Base-by-base conservation (phyloP, 2,329 filamentous ascomycete genomes). In the Pseudogymnoascus sp. region DNA sequence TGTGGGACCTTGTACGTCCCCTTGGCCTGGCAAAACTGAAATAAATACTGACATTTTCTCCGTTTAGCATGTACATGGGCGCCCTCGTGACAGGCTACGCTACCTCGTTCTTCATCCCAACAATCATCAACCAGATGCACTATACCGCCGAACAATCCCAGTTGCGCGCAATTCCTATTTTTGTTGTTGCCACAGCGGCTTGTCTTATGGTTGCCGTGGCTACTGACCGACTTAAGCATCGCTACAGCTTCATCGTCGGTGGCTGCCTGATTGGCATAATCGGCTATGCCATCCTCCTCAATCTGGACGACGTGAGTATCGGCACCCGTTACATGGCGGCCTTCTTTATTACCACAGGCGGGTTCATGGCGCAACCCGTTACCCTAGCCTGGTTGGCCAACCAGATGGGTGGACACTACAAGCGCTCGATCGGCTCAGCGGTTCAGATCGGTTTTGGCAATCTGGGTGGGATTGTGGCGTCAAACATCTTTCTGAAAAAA, bases 321-420 rank as follows among this genome's bases (percentile, higher is more conserved):
- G 62, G 63, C 11, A 66, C 67, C 15, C 74, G 72, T 64, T 77
- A 75, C 61, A 69, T 65, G 39, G 74, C 74, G 35, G 63, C 73
- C 9, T 77, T 77, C 66, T 67, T 77, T 17, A 67, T 74, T 8
- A 69, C 69, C 4, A 64, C 69, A 2, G 75, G 74, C 13, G 73
- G 71, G 5, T 74, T 71, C 61, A 70, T 71, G 15, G 65, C 65
- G 7, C 70, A 70, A 11, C 74, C 75, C 5, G 68, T 76, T 31
- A 66, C 69, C 1, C 66, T 82, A 13, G 75, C 74, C 1, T 82
- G 79, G 80, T 74, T 82, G 1, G 71, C 75, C 8, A 82, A 82
- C 70, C 83, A 83, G 62, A 69, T 82, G 0, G 75, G 77, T 0
- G 80, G 80, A 0, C 77, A 79, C 63, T 81, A 79, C 64, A 83